Conservation (phyloP, 306 rosid genomes). For the Prosopis cineraria region DNA sequence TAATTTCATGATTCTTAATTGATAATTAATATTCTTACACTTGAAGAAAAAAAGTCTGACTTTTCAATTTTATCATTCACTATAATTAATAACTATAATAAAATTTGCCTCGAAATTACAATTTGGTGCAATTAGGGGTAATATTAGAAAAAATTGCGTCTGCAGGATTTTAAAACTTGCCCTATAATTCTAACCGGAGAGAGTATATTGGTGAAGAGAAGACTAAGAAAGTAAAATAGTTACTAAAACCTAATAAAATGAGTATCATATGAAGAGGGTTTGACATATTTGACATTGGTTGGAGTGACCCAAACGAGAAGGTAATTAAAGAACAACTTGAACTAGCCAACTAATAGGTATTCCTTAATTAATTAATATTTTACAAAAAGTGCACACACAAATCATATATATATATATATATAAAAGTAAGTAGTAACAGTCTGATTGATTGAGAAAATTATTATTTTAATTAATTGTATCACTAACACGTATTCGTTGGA, state of each 20-base stretch:
- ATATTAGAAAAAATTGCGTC: too few relatives aligned
- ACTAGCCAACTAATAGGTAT: slow-evolving; percentile 41
- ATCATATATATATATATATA: background rate
- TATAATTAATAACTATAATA: too few relatives aligned
- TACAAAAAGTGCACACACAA: slow-evolving; percentile 44
- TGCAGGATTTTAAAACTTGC: too few relatives aligned
- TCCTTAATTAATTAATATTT: slow-evolving; percentile 22
- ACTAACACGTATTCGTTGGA: slow-evolving; percentile 43
- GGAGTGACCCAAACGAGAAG: slow-evolving; percentile 32
- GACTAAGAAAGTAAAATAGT: too few relatives aligned
- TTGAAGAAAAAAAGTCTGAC: too few relatives aligned
- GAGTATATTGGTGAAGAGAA: too few relatives aligned
- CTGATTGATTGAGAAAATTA: slow-evolving; percentile 8
- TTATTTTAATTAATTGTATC: background rate
- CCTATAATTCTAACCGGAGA: too few relatives aligned
- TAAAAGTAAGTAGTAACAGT: slow-evolving; percentile 23
- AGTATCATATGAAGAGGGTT: slow-evolving; percentile 20
- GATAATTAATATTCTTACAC: too few relatives aligned
- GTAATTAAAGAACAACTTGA: slow-evolving; percentile 31
- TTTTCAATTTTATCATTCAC: too few relatives aligned
- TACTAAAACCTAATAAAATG: background rate
- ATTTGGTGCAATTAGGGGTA: too few relatives aligned
- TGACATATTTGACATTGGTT: slow-evolving; percentile 41
- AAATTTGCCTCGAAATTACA: too few relatives aligned
- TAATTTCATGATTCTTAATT: too few relatives aligned